phyloP scores from a whole-genome alignment of 805 yeast genomes.

The Wickerhamomyces bovis region DNA sequence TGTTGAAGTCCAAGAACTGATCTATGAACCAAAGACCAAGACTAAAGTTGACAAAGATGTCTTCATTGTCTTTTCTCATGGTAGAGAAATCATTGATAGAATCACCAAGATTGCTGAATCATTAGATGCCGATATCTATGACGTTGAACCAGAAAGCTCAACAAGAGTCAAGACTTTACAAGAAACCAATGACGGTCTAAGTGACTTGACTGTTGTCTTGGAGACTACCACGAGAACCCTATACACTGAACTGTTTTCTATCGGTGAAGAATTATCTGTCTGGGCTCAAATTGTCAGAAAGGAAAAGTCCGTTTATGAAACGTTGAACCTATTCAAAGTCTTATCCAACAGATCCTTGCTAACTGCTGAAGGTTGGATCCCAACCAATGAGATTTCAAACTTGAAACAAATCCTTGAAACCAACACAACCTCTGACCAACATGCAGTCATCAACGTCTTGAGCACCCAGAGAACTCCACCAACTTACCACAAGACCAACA shows the following conservation, averaged over 20 bases:
- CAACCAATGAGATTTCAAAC: conserved; percentile 63
- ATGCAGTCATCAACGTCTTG: conserved; percentile 51
- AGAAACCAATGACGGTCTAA: conserved; percentile 52
- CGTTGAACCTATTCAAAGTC: conserved; percentile 74
- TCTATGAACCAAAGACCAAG: conserved; percentile 60
- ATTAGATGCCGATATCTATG: conserved; percentile 75
- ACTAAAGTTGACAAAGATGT: conserved; percentile 64
- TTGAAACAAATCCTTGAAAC: conserved; percentile 58
- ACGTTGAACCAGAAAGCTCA: conserved; percentile 42
- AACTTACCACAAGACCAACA: conserved; percentile 87
- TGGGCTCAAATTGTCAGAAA: conserved; percentile 68
- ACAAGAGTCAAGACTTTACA: conserved; percentile 60
- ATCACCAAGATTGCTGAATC: conserved; percentile 85
- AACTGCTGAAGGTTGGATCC: conserved; percentile 97
- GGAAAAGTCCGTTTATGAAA: conserved; percentile 80
- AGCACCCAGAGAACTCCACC: conserved; percentile 81
- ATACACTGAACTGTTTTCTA: conserved; percentile 68
- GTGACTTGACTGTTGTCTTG: conserved; percentile 58
- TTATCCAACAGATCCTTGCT: conserved; percentile 72
- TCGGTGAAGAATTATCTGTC: conserved; percentile 63
- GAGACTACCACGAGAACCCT: conserved; percentile 63
- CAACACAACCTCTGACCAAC: conserved; percentile 62
- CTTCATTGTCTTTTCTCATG: conserved; percentile 90
- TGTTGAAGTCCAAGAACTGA: conserved; percentile 63
- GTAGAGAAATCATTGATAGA: conserved; percentile 63